phyloP scores from a whole-genome alignment of 176 grass and related monocot genomes.

The Ensete ventricosum region DNA sequence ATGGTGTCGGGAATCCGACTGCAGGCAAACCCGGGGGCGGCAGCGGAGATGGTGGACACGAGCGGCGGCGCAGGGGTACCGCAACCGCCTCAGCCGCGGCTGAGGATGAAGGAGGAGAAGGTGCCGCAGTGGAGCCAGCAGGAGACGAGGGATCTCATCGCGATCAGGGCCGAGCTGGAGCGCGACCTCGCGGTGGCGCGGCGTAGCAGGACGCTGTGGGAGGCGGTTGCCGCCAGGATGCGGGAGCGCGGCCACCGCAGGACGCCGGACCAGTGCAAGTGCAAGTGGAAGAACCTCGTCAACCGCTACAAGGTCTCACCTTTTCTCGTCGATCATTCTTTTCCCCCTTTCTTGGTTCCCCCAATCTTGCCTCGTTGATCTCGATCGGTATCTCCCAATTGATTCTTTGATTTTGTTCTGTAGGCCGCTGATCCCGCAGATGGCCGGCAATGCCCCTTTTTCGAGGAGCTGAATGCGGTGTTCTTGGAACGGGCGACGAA shows the following conservation, averaged over 20 bases:
- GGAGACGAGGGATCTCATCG: constrained; percentile 78
- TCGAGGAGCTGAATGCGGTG: constrained; percentile 16
- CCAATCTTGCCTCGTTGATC: background rate
- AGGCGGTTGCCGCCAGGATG: constrained; percentile 50
- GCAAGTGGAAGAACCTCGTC: constrained; percentile 26
- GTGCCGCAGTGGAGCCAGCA: constrained; percentile 65
- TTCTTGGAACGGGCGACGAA: constrained; percentile 7
- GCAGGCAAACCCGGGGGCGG: background rate
- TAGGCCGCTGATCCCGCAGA: background rate
- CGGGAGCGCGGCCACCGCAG: constrained; percentile 55
- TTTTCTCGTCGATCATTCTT: background rate
- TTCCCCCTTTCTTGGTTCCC: background rate
- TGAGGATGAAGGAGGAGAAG: constrained; percentile 38
- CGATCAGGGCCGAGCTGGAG: constrained; percentile 59
- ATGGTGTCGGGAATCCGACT: background rate
- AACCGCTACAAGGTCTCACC: constrained; percentile 18
- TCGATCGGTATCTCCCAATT: background rate
- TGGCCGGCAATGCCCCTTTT: constrained; percentile 20
- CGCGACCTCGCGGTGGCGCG: constrained; percentile 20
- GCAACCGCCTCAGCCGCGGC: background rate
- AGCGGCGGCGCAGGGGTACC: constrained; percentile 13
- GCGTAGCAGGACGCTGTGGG: constrained; percentile 64
- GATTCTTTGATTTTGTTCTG: background rate
- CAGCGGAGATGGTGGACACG: background rate
- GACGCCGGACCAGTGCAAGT: constrained; percentile 48